Evolutionary conservation across 2,329 filamentous ascomycete species (phyloP), one percentile per base, ranked within the genome.

Genomic region (Didymella keratinophila): DNA sequence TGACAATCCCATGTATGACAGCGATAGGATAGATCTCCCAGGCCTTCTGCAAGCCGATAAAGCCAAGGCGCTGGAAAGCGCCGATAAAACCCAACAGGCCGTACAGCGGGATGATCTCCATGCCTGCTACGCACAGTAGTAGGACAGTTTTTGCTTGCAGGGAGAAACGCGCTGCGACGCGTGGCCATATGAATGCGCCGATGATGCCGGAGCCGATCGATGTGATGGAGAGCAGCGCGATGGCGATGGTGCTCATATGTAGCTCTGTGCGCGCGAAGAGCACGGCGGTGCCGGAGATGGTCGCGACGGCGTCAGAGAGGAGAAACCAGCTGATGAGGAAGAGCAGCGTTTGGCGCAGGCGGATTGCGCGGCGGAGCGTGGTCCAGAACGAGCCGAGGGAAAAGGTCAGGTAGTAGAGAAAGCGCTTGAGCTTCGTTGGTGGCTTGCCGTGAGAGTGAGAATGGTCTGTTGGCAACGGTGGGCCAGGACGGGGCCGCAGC

Each of bases 1-100:
- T 88, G 4, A 96, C 91, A 50, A 97, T 86, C 0, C 94, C 94
- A 73, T 96, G 96, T 12, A 97, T 83, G 4, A 90, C 88, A 0
- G 91, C 92, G 1, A 97, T 79, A 0, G 91, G 91, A 68, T 93
- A 97, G 85, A 97, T 97, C 68, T 97, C 93, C 90, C 92, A 96
- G 0, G 91, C 87, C 71, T 92, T 86, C 75, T 96, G 92, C 11
- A 97, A 81, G 1, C 93, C 93, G 27, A 91, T 78, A 4, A 94
- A 86, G 0, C 92, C 92, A 79, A 89, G 87, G 12, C 79, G 77
- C 65, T 87, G 83, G 61, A 97, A 84, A 34, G 91, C 86, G 0
- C 92, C 91, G 14, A 97, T 80, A 72, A 93, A 97, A 0, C 92
- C 92, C 28, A 95, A 78, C 12, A 97, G 82, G 0, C 93, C 93